Evolutionary conservation across 1,284 basidiomycete species (phyloP).

Genomic region (Trametes polyzona): DNA sequence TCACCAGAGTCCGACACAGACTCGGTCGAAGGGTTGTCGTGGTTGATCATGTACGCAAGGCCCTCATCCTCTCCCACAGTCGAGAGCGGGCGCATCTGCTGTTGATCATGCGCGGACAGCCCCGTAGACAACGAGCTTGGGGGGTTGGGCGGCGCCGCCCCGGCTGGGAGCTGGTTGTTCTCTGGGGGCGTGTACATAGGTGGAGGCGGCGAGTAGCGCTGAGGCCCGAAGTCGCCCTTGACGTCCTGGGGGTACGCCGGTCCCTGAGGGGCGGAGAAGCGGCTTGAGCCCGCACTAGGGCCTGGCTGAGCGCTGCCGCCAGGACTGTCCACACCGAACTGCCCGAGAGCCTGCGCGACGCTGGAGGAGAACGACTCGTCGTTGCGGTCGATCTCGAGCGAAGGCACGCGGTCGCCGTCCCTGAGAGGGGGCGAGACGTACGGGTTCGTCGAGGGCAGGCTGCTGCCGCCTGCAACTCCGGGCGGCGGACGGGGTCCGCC

Average conservation of each 20-base stretch:
- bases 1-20: slow-evolving; percentile 22
- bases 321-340: slow-evolving; percentile 16
- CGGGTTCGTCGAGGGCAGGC: slow-evolving; percentile 16
- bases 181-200: slow-evolving; percentile 27
- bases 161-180: slow-evolving; percentile 30
- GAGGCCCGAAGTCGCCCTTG: slow-evolving; percentile 19
- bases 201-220: slow-evolving; percentile 30
- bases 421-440: slow-evolving; percentile 22
- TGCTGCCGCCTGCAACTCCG: slow-evolving; percentile 6
- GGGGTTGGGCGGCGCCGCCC: slow-evolving; percentile 38
- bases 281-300: slow-evolving; percentile 10
- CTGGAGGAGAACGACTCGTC: slow-evolving; percentile 55
- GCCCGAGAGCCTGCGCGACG: slow-evolving; percentile 50
- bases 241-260: slow-evolving; percentile 25
- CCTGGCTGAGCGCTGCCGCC: slow-evolving; percentile 2
- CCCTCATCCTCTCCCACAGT: slow-evolving; percentile 24
- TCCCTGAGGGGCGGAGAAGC: slow-evolving; percentile 8
- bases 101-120: neutral
- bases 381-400: slow-evolving; percentile 31
- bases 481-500: slow-evolving; percentile 29
- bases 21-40: slow-evolving; percentile 29
- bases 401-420: slow-evolving; percentile 39
- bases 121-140: slow-evolving; percentile 5
- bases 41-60: slow-evolving; percentile 47
- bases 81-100: slow-evolving; percentile 1